Percentiles rank a stretch among this genome's conserved stretches.
phyloP scores from a whole-genome alignment of 129 eudicot species.

The Arctium minus region DNA sequence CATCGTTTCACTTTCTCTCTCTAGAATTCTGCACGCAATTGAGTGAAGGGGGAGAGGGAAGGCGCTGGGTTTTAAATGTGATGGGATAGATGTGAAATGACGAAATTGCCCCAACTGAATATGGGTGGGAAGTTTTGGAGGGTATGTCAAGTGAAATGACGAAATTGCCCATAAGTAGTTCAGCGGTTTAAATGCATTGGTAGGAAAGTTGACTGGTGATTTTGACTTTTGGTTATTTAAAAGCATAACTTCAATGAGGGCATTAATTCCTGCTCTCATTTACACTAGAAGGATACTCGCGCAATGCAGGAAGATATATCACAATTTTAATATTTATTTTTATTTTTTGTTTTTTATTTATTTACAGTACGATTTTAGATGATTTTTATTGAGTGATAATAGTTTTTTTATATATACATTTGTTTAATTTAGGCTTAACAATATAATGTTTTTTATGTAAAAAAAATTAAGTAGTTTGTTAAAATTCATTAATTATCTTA shows the following conservation, averaged over 20 bases:
- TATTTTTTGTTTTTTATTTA: no score
- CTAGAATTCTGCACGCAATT: background rate
- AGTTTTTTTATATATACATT: no score
- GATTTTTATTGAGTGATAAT: no score
- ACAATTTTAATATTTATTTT: no score
- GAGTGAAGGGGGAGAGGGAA: constrained; percentile 5
- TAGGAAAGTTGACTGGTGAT: constrained; percentile 18
- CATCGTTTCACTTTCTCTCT: constrained; percentile 29
- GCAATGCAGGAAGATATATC: no score
- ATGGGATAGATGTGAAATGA: background rate
- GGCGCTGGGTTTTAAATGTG: constrained; percentile 27
- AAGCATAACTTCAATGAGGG: background rate
- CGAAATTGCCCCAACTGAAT: constrained; percentile 18
- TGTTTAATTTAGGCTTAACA: no score
- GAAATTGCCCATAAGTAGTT: constrained; percentile 19
- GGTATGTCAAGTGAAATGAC: constrained; percentile 5
- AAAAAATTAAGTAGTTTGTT: no score
- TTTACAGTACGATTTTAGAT: no score
- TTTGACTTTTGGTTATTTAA: background rate
- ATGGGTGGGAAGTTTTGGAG: constrained; percentile 31
- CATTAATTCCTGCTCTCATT: no score
- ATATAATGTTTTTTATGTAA: no score
- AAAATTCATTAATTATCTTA: no score
- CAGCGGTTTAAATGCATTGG: constrained; percentile 38
- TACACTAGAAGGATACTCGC: no score